Conservation (phyloP, 169 alveolate genomes). For the Plasmodium ovale region DNA sequence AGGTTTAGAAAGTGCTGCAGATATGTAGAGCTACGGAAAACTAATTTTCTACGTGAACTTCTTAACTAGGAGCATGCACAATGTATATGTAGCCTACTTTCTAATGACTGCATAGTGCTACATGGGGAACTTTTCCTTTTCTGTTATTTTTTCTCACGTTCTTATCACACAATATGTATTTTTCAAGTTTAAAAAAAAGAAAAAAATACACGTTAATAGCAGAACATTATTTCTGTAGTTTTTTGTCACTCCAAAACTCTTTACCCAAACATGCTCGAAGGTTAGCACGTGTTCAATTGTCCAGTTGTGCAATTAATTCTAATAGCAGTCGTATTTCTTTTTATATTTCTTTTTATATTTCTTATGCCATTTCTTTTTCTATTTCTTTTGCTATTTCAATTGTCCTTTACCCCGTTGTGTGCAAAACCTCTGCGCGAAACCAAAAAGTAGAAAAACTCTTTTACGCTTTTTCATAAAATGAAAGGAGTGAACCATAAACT, state of each 20-base stretch:
- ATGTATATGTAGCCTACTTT: no score
- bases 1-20: no score
- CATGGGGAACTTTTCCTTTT: no score
- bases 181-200: background rate
- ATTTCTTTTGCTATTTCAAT: background rate
- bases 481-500: background rate
- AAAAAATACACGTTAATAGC: background rate
- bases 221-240: background rate
- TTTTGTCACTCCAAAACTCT: background rate
- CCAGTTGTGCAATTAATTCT: background rate
- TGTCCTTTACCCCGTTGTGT: background rate
- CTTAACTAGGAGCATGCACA: no score
- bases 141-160: no score
- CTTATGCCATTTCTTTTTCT: background rate
- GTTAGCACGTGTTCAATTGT: background rate
- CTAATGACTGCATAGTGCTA: no score
- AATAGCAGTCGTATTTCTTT: background rate
- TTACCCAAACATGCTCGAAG: background rate
- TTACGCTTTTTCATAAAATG: background rate
- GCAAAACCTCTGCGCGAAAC: constrained; percentile 1
- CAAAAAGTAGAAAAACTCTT: background rate
- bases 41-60: no score
- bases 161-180: background rate
- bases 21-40: no score
- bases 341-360: no score